phyloP scores from a whole-genome alignment of 139 green algal species.

The Picochlorum sp. region DNA sequence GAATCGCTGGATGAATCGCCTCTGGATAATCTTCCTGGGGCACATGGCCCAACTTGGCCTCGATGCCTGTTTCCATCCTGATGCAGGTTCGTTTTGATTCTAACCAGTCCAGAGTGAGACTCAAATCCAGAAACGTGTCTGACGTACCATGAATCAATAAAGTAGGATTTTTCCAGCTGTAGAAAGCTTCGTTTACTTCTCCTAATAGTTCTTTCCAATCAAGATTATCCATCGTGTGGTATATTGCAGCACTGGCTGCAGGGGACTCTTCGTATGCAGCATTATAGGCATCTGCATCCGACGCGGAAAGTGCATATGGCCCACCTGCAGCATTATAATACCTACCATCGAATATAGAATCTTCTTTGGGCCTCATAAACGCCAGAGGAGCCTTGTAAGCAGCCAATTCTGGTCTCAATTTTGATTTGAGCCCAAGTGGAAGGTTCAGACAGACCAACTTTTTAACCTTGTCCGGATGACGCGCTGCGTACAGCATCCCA shows the following conservation, averaged over 20 bases:
- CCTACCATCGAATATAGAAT: neutral
- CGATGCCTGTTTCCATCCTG: constrained; percentile 17
- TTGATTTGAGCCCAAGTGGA: constrained; percentile 38
- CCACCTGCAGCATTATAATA: constrained; percentile 41
- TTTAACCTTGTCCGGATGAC: constrained; percentile 33
- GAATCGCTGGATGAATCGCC: constrained; percentile 20
- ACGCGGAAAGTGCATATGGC: constrained; percentile 41
- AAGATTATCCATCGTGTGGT: constrained; percentile 42
- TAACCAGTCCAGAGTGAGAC: constrained; percentile 32
- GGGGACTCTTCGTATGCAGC: constrained; percentile 28
- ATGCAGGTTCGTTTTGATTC: constrained; percentile 48
- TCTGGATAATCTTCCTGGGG: constrained; percentile 52
- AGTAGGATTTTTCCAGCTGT: constrained; percentile 39
- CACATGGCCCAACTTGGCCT: constrained; percentile 41
- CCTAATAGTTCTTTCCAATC: constrained; percentile 35
- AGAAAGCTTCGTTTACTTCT: constrained; percentile 47
- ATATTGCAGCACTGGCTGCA: constrained; percentile 30
- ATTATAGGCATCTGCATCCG: constrained; percentile 13
- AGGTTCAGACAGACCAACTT: constrained; percentile 68
- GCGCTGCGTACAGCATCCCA: constrained; percentile 48
- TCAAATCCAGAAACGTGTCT: constrained; percentile 52
- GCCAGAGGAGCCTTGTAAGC: constrained; percentile 59
- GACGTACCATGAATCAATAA: constrained; percentile 49
- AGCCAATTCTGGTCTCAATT: constrained; percentile 62
- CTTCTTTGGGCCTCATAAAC: constrained; percentile 49